Evolutionary conservation across 495 filamentous ascomycete species (phyloP), one percentile per base, ranked within the genome.

Genomic region (Daldinia childiae): DNA sequence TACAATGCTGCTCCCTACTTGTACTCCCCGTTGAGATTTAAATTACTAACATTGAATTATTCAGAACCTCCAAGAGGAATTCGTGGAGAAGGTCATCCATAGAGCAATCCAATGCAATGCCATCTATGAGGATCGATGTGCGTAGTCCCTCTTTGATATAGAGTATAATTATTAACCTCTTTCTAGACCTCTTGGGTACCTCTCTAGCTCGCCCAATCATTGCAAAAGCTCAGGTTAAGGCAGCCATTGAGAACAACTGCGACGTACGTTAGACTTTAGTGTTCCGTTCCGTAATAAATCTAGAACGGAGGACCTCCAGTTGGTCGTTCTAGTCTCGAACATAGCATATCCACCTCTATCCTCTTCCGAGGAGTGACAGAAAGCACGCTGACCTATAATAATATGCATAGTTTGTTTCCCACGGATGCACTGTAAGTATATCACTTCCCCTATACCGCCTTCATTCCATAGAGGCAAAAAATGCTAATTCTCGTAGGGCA

Each of bases 181-280:
- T 6, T 51, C 95, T 93, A 81, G 92, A 97, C 82, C 88, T 94
- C 52, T 85, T 93, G 30, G 92, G 88, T 65, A 95, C 92, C 66
- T 89, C 85, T 27, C 86, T 98, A 36, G 95, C 94, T 73, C 90
- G 95, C 45, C 94, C 95, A 39, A 89, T 97, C 71, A 97, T 97
- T 74, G 93, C 93, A 0, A 57, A 57, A 21, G 29, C 54, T 17
- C 54, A 57, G 8, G 51, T 54, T 11, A 54, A 54, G 29, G 51
- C 51, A 7, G 51, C 51, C 26, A 27, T 54, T 17, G 51, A 54
- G 29, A 30, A 27, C 29, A 30, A 54, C 29, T 54, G 51, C 8
- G 51, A 54, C n/a, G 51, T 54, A 54, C 8, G 51, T 54, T 19
- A 24, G 19, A n/a, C 12, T 8, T 11, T 27, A 54, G n/a, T 54